phyloP scores from a whole-genome alignment of 2,329 filamentous ascomycete genomes.

The Botrytis medusae region DNA sequence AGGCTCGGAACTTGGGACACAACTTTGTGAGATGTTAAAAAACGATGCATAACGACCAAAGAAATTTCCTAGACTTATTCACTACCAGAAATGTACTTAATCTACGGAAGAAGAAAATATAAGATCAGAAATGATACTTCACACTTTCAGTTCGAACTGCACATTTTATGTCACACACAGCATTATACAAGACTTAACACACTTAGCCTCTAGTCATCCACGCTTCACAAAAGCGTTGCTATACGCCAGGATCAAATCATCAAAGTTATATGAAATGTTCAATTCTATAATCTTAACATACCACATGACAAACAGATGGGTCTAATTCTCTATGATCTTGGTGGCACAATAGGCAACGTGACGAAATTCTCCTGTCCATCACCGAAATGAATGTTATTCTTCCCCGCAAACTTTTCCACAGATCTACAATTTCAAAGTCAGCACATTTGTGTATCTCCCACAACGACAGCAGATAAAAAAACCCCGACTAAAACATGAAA shows the following conservation, averaged over 20 bases:
- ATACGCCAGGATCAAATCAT: not conserved
- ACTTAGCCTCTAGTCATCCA: not conserved
- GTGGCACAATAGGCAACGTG: not conserved
- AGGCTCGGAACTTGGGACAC: not conserved
- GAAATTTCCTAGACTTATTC: not conserved
- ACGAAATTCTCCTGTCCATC: not conserved
- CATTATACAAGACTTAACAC: not conserved
- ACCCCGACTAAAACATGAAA: not conserved
- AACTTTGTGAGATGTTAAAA: not conserved
- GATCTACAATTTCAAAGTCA: not conserved
- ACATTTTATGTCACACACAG: not conserved
- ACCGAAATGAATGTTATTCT: not conserved
- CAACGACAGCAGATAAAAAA: not conserved
- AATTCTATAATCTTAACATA: not conserved
- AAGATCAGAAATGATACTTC: not conserved
- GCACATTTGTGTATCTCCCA: not conserved
- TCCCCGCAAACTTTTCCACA: not conserved
- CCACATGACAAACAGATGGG: not conserved
- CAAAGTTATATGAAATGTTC: not conserved
- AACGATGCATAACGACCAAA: not conserved
- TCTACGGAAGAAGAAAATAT: not conserved
- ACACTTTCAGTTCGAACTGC: not conserved
- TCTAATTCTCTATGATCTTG: not conserved
- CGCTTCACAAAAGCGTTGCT: not conserved
- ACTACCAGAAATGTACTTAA: rapidly evolving